phyloP scores from a whole-genome alignment of 495 filamentous ascomycete genomes.

The Elaphomyces granulatus region DNA sequence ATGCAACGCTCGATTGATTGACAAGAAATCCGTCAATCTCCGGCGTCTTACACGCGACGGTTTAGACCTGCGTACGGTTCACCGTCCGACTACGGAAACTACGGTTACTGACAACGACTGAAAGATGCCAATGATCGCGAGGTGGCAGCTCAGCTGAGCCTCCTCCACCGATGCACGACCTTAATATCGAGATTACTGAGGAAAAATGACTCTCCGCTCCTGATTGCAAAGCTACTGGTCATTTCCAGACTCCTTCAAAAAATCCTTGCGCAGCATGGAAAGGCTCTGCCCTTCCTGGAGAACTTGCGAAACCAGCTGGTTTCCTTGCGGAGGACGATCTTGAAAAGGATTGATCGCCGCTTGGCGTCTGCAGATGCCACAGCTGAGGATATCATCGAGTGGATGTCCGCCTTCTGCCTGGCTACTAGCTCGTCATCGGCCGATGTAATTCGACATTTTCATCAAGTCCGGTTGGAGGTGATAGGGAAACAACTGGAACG shows the following conservation, averaged over 20 bases:
- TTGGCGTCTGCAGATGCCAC: slow-evolving; percentile 39
- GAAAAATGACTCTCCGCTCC: slow-evolving; percentile 41
- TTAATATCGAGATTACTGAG: slow-evolving; percentile 43
- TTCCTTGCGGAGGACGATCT: slow-evolving; percentile 43
- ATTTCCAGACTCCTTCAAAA: slow-evolving; percentile 58
- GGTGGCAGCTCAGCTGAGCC: slow-evolving; percentile 45
- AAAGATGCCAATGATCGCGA: slow-evolving; percentile 38
- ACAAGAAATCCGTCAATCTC: slow-evolving; percentile 49
- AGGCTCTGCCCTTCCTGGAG: slow-evolving; percentile 41
- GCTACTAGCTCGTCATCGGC: slow-evolving; percentile 66
- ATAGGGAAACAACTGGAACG: slow-evolving; percentile 43
- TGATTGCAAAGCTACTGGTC: slow-evolving; percentile 70
- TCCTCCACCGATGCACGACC: slow-evolving; percentile 45
- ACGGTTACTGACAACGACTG: background rate
- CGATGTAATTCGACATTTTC: slow-evolving; percentile 71
- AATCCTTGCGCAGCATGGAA: slow-evolving; percentile 40
- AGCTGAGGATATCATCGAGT: slow-evolving; percentile 45
- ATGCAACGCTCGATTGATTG: slow-evolving; percentile 62
- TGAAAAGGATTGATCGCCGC: slow-evolving; percentile 50
- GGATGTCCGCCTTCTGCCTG: slow-evolving; percentile 69
- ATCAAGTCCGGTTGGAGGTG: slow-evolving; percentile 52
- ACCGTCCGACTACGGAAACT: background rate
- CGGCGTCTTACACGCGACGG: slow-evolving; percentile 39
- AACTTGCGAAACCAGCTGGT: slow-evolving; percentile 47
- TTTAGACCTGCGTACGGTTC: slow-evolving; percentile 30